A percentile compares a stretch with the other conserved stretches of the same genome.
phyloP scores from a whole-genome alignment of 306 rosid species.

The Citrullus colocynthis region DNA sequence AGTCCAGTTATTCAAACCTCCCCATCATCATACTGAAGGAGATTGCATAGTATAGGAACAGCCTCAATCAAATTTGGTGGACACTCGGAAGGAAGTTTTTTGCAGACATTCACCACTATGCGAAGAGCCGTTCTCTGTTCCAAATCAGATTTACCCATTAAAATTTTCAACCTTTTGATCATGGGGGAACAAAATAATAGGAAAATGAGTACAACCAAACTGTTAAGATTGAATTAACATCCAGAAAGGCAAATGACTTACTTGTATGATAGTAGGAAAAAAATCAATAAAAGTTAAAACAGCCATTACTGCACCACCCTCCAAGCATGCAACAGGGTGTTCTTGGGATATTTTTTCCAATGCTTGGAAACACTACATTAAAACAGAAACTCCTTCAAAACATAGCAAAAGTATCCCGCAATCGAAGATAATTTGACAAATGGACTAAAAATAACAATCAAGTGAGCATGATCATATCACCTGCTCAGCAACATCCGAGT shows the following conservation, averaged over 20 bases:
- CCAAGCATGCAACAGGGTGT: conserved; percentile 91
- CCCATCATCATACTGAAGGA: conserved; percentile 80
- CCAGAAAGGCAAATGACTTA: conserved; percentile 11
- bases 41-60: conserved; percentile 89
- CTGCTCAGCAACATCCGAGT: conserved; percentile 95
- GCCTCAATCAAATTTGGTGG: conserved; percentile 81
- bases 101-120: conserved; percentile 88
- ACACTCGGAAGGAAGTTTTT: conserved; percentile 78
- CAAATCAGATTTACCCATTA: not conserved
- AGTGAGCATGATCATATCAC: conserved; percentile 22
- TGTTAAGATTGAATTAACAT: conserved; percentile 1
- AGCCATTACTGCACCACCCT: conserved; percentile 88
- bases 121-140: conserved; percentile 88
- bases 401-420: not conserved
- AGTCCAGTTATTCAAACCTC: conserved; percentile 42
- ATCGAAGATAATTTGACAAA: not conserved
- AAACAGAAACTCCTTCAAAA: not conserved
- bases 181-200: not conserved
- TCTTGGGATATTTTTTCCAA: conserved; percentile 94
- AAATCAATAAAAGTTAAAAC: conserved; percentile 75
- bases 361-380: conserved; percentile 82
- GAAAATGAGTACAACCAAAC: not conserved
- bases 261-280: conserved; percentile 89
- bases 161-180: not conserved
- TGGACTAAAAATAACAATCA: not conserved